Evolutionary conservation across 1,139 yeast species (phyloP).

Genomic region (Saccharomyces hybrid): DNA sequence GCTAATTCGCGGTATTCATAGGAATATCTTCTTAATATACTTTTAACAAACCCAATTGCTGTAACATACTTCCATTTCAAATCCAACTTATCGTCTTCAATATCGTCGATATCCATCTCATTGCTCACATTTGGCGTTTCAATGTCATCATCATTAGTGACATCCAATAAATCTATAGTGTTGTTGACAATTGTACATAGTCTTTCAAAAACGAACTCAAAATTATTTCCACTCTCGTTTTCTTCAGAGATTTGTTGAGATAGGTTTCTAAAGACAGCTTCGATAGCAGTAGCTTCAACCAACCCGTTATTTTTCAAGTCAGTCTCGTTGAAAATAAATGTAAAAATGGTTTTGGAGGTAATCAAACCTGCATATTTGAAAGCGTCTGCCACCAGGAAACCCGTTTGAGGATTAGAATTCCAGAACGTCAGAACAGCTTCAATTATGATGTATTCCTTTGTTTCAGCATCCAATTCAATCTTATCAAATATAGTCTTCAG

Average conservation of each 20-base stretch:
- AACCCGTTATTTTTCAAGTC: slow-evolving; percentile 26
- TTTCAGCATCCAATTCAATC: slow-evolving; percentile 27
- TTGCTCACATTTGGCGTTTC: slow-evolving; percentile 27
- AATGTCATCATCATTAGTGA: slow-evolving; percentile 23
- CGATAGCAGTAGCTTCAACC: slow-evolving; percentile 34
- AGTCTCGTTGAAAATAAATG: slow-evolving; percentile 37
- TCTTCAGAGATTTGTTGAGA: slow-evolving; percentile 22
- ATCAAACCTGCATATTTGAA: slow-evolving; percentile 48
- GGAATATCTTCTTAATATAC: slow-evolving; percentile 36
- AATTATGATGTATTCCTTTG: slow-evolving; percentile 42
- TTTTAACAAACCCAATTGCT: slow-evolving; percentile 32
- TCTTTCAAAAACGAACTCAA: slow-evolving; percentile 34
- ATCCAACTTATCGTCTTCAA: slow-evolving; percentile 20
- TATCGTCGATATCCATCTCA: slow-evolving; percentile 14
- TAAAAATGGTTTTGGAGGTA: slow-evolving; percentile 35
- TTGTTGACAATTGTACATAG: slow-evolving; percentile 37
- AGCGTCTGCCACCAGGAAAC: slow-evolving; percentile 60
- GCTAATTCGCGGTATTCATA: slow-evolving; percentile 27
- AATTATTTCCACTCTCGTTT: slow-evolving; percentile 21
- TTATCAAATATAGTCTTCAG: slow-evolving; percentile 44
- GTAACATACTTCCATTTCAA: slow-evolving; percentile 35
- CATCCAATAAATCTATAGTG: slow-evolving; percentile 28
- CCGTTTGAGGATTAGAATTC: slow-evolving; percentile 77
- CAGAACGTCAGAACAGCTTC: slow-evolving; percentile 68
- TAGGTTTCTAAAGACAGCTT: slow-evolving; percentile 34